These are phyloP conservation scores for Micractinium conductrix DNA, from an alignment of 139 green algal species.

Conservation along the genomic window DNA sequence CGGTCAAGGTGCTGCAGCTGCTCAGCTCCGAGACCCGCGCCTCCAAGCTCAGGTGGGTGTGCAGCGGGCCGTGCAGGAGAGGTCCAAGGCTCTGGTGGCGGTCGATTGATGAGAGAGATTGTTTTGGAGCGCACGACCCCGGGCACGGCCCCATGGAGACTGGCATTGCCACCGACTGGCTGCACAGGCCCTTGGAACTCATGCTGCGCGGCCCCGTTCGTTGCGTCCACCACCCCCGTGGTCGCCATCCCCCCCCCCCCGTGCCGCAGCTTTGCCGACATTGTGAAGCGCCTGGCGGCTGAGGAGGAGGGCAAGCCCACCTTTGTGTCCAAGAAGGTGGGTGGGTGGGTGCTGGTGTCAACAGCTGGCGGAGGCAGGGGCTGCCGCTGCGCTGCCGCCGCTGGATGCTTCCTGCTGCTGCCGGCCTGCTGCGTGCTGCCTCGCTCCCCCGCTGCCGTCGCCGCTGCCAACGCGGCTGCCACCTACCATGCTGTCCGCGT, in stretches of 20 bases:
- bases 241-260: background rate
- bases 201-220: background rate
- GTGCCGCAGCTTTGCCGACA: conserved; percentile 80
- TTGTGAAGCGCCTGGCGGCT: conserved; percentile 73
- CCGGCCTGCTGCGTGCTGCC: too few relatives aligned
- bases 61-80: too few relatives aligned
- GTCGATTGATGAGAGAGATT: too few relatives aligned
- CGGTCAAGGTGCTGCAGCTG: conserved; percentile 65
- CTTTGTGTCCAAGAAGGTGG: conserved; percentile 73
- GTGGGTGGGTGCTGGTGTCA: background rate
- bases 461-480: background rate
- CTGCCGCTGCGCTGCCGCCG: background rate
- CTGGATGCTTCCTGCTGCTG: too few relatives aligned
- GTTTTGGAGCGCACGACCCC: too few relatives aligned
- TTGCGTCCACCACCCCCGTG: background rate
- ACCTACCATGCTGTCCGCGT: background rate
- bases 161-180: too few relatives aligned
- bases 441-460: background rate
- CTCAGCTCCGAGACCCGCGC: conserved; percentile 71
- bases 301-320: conserved; percentile 44
- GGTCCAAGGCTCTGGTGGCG: too few relatives aligned
- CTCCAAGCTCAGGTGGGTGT: conserved; percentile 49
- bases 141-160: too few relatives aligned
- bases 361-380: background rate
- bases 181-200: too few relatives aligned